phyloP scores from a whole-genome alignment of 257 asterid genomes.

The Petrea volubilis region DNA sequence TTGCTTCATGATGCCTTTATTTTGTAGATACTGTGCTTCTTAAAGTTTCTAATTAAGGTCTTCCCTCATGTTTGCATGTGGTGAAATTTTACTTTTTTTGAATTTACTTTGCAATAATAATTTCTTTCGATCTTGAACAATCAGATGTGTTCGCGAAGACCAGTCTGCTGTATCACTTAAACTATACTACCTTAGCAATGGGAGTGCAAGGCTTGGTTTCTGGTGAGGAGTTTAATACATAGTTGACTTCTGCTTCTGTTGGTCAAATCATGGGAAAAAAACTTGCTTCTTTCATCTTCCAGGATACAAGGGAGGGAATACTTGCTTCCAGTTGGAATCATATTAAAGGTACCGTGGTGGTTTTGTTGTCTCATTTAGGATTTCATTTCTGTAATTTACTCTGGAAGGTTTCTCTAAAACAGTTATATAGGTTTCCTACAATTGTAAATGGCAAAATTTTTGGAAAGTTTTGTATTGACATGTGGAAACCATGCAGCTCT shows the following conservation, averaged over 20 bases:
- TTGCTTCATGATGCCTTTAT: conserved; percentile 16
- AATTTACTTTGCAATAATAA: conserved; percentile 13
- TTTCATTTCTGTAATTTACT: conserved; percentile 4
- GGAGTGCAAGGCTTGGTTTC: conserved; percentile 99
- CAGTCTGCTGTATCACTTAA: conserved; percentile 78
- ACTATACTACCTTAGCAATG: conserved; percentile 80
- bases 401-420: conserved; percentile 2
- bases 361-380: conserved; percentile 21
- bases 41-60: conserved; percentile 3
- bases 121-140: conserved; percentile 16
- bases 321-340: conserved; percentile 91
- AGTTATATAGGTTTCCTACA: not conserved
- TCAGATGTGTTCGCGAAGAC: conserved; percentile 96
- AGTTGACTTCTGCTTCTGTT: conserved; percentile 3
- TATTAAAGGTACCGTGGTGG: conserved; percentile 67
- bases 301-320: conserved; percentile 98
- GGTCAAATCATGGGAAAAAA: conserved; percentile 25
- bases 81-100: not conserved
- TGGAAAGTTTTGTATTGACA: not conserved
- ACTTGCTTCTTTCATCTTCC: conserved; percentile 30
- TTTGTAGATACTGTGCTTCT: conserved; percentile 13
- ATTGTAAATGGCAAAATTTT: not conserved
- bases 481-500: not conserved
- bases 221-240: conserved; percentile 60
- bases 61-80: conserved; percentile 9